Conservation (phyloP, 2,329 filamentous ascomycete species). For the Diaporthe capsici region DNA sequence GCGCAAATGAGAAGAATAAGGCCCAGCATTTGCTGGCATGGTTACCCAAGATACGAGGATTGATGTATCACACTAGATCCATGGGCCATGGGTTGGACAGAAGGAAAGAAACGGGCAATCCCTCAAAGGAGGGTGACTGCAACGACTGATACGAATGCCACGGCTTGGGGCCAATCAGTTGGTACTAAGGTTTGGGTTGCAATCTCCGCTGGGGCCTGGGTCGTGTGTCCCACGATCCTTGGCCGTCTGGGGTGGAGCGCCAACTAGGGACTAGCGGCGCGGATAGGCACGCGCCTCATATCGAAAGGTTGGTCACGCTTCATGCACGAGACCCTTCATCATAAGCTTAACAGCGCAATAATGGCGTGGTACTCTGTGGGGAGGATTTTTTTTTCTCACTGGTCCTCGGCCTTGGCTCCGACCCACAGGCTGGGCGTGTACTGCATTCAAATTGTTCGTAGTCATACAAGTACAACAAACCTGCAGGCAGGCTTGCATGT, state of each 20-base stretch:
- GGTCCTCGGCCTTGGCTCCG: slow-evolving; percentile 28
- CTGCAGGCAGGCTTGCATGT: not conserved
- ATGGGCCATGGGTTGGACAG: not conserved
- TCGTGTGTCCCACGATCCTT: slow-evolving; percentile 31
- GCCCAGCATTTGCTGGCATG: slow-evolving; percentile 20
- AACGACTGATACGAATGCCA: slow-evolving; percentile 31
- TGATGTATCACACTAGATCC: slow-evolving; percentile 6
- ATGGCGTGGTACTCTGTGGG: slow-evolving; percentile 10
- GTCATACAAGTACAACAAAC: not conserved
- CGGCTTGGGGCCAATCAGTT: slow-evolving; percentile 11
- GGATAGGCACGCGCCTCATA: slow-evolving; percentile 32
- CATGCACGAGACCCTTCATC: slow-evolving; percentile 29
- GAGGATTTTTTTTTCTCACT: not conserved
- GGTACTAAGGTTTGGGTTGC: slow-evolving; percentile 30
- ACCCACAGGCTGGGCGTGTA: not conserved
- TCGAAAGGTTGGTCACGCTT: slow-evolving; percentile 27
- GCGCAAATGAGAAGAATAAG: slow-evolving; percentile 20
- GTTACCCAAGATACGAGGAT: slow-evolving; percentile 31
- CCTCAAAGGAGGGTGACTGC: slow-evolving; percentile 19
- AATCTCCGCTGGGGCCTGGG: slow-evolving; percentile 34
- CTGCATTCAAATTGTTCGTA: not conserved
- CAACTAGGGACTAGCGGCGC: slow-evolving; percentile 22
- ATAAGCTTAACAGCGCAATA: slow-evolving; percentile 29
- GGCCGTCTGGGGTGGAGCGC: not conserved
- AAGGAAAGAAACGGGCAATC: slow-evolving; percentile 3